Evolutionary conservation across 176 grass and related monocot genomes (phyloP).

Genomic region (Otatea glauca): DNA sequence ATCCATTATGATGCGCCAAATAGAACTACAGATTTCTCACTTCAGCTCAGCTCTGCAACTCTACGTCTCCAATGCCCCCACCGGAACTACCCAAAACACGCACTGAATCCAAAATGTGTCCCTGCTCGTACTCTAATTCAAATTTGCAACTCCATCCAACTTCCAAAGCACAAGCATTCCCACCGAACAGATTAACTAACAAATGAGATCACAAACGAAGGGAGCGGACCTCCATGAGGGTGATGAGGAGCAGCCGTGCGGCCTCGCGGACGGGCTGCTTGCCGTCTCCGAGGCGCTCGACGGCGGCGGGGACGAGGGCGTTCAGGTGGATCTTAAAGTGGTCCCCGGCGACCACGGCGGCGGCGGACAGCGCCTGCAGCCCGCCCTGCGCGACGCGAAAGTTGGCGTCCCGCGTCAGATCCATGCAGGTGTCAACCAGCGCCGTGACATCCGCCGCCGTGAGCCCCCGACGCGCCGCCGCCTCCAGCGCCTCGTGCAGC

Average conservation of each 20-base stretch:
- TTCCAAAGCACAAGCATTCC: neutral
- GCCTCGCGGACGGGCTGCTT: slow-evolving; percentile 93
- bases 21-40: neutral
- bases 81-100: neutral
- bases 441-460: slow-evolving; percentile 63
- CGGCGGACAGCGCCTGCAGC: slow-evolving; percentile 84
- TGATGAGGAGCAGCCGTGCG: slow-evolving; percentile 76
- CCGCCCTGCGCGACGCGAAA: slow-evolving; percentile 91
- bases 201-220: neutral
- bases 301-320: slow-evolving; percentile 75
- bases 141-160: neutral
- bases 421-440: slow-evolving; percentile 82
- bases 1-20: neutral
- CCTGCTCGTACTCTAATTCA: neutral
- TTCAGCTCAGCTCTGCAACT: slow-evolving; percentile 28
- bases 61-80: neutral
- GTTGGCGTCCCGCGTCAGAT: slow-evolving; percentile 85
- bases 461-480: slow-evolving; percentile 62
- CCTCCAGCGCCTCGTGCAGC: slow-evolving; percentile 76
- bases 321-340: slow-evolving; percentile 94
- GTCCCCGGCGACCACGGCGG: slow-evolving; percentile 85
- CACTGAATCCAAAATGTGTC: neutral
- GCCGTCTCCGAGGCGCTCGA: slow-evolving; percentile 84
- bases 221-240: slow-evolving; percentile 83
- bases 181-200: neutral